These are phyloP conservation scores for Phallus indusiatus DNA, from an alignment of 768 basidiomycete species.

Conservation along the genomic window DNA sequence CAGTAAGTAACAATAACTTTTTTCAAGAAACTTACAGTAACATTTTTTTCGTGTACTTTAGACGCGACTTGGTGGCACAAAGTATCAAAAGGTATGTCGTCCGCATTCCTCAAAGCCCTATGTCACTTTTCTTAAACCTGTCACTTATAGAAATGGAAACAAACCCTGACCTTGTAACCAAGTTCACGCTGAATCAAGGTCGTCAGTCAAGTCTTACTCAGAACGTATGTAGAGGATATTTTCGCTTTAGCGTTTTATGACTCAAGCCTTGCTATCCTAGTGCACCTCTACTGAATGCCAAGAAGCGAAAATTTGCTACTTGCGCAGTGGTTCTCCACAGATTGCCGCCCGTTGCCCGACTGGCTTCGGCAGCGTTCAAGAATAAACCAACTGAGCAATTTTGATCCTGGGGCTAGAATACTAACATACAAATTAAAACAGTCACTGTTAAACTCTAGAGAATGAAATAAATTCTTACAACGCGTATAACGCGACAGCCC, in stretches of 20 bases:
- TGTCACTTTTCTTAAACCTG: background rate
- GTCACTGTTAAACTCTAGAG: no score
- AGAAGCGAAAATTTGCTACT: conserved; percentile 17
- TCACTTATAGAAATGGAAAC: conserved; percentile 9
- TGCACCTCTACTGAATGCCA: conserved; percentile 17
- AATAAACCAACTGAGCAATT: background rate
- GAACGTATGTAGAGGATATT: background rate
- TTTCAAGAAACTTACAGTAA: conserved; percentile 12
- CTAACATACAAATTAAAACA: no score
- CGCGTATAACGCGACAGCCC: no score
- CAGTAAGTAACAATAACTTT: background rate
- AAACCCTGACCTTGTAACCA: conserved; percentile 13
- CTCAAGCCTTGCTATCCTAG: background rate
- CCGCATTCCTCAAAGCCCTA: background rate
- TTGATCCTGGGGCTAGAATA: no score
- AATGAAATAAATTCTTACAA: no score
- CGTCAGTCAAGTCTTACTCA: conserved; percentile 12
- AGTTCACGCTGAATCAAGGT: conserved; percentile 17
- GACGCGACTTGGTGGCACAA: conserved; percentile 20
- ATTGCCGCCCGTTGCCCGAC: conserved; percentile 14
- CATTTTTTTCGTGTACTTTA: background rate
- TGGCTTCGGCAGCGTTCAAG: conserved; percentile 19
- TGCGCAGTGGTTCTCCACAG: conserved; percentile 16
- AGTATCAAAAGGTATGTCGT: conserved; percentile 12
- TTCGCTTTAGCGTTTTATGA: background rate